A percentile compares a stretch with the other conserved stretches of the same genome.
phyloP scores from a whole-genome alignment of 129 eudicot genomes.

The sunflower (Helianthus annuus) region DNA sequence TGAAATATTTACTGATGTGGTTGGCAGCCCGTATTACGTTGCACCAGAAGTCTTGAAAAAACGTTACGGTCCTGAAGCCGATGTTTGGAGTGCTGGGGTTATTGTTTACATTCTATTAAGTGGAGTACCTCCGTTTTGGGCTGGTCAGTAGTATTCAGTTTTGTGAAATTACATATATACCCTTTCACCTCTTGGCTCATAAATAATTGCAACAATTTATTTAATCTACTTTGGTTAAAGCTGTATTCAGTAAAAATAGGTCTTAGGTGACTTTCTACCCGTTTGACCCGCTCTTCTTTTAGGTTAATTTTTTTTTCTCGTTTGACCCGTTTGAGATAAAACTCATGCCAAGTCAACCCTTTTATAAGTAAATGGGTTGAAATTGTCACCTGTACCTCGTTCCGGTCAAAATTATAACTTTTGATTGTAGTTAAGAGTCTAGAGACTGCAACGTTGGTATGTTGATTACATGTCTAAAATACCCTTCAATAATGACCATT shows the following conservation, averaged over 20 bases:
- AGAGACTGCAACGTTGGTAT: background rate
- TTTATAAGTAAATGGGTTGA: background rate
- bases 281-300: background rate
- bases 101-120: slow-evolving; percentile 79
- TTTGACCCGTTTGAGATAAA: background rate
- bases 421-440: background rate
- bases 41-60: slow-evolving; percentile 89
- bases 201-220: slow-evolving; percentile 6
- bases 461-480: slow-evolving; percentile 12
- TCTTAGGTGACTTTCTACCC: background rate
- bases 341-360: background rate
- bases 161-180: background rate
- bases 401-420: background rate
- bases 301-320: background rate
- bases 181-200: background rate
- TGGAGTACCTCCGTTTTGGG: slow-evolving; percentile 96
- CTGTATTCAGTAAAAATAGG: background rate
- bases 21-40: slow-evolving; percentile 96
- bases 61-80: slow-evolving; percentile 94
- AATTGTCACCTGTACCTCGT: background rate
- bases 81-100: slow-evolving; percentile 96
- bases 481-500: slow-evolving; percentile 7
- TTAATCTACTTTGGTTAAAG: background rate
- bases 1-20: slow-evolving; percentile 72
- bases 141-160: slow-evolving; percentile 58